Conservation (phyloP, 2,329 filamentous ascomycete genomes). For the Ophiosphaerella narmari region DNA sequence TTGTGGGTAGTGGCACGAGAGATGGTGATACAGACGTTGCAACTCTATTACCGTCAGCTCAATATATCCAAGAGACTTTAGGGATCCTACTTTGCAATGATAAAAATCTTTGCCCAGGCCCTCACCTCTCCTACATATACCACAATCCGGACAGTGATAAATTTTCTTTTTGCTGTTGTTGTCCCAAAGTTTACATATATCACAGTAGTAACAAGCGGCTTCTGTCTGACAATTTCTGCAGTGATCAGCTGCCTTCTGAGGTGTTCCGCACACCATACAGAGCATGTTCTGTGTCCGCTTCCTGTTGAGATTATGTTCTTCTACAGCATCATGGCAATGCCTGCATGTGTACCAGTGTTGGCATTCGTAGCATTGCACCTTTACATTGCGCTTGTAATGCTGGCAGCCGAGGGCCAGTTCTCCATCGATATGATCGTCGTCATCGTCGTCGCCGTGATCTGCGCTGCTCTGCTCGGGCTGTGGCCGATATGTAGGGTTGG, state of each 20-base stretch:
- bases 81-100: conserved; percentile 80
- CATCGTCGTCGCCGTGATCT: conserved; percentile 54
- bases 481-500: conserved; percentile 36
- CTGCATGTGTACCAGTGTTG: conserved; percentile 93
- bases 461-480: conserved; percentile 14
- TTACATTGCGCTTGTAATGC: conserved; percentile 95
- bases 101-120: conserved; percentile 96
- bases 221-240: conserved; percentile 78
- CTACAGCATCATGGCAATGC: conserved; percentile 85
- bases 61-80: conserved; percentile 6
- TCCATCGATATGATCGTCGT: conserved; percentile 56
- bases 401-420: conserved; percentile 70
- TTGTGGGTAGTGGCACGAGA: conserved; percentile 58
- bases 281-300: conserved; percentile 92
- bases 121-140: conserved; percentile 88
- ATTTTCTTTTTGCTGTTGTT: conserved; percentile 89
- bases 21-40: conserved; percentile 92
- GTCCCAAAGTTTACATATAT: conserved; percentile 96
- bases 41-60: conserved; percentile 52
- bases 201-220: conserved; percentile 89
- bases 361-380: conserved; percentile 90
- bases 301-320: conserved; percentile 79
- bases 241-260: conserved; percentile 78
- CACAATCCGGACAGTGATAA: conserved; percentile 95
- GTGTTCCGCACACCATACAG: conserved; percentile 90